Percentiles rank a stretch among this genome's conserved stretches.
Evolutionary conservation across 2,329 filamentous ascomycete genomes (phyloP).

Genomic region (Colletotrichum godetiae): DNA sequence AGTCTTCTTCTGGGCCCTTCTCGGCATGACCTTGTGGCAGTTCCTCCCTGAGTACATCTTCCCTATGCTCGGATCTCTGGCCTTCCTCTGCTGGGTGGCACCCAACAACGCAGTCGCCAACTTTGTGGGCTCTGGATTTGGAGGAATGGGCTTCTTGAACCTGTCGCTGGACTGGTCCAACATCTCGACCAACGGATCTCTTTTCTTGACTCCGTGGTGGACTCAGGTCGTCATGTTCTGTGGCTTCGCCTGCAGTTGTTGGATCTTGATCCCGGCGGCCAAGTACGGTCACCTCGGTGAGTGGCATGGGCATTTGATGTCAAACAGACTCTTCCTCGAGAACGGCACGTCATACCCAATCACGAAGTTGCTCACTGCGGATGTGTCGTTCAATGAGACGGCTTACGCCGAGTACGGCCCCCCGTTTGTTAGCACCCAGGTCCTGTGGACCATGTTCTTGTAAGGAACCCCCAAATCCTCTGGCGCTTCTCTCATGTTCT

Average conservation of each 20-base stretch:
- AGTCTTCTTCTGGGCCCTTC: constrained; percentile 65
- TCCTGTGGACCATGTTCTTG: constrained; percentile 30
- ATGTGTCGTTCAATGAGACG: constrained; percentile 67
- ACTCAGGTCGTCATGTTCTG: constrained; percentile 63
- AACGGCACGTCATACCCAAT: constrained; percentile 60
- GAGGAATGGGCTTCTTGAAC: constrained; percentile 68
- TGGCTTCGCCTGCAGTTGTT: constrained; percentile 66
- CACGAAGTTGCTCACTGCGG: constrained; percentile 48
- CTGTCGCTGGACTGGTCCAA: constrained; percentile 67
- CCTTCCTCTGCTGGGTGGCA: constrained; percentile 70
- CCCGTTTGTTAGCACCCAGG: constrained; percentile 57
- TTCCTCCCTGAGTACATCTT: constrained; percentile 30
- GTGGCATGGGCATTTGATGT: constrained; percentile 65
- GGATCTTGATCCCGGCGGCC: constrained; percentile 68
- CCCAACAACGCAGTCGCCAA: constrained; percentile 69
- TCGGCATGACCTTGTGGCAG: constrained; percentile 55
- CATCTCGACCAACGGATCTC: constrained; percentile 54
- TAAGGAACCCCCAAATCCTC: neutral
- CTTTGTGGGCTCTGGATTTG: constrained; percentile 69
- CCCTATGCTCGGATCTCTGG: constrained; percentile 41
- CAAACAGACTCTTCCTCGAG: constrained; percentile 62
- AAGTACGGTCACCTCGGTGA: constrained; percentile 66
- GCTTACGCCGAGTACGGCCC: constrained; percentile 68
- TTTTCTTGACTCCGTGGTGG: constrained; percentile 65
- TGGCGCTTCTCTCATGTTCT: neutral